These are phyloP conservation scores for Vaccinium corymbosum DNA, from an alignment of 148 eudicot species.

Conservation along the genomic window DNA sequence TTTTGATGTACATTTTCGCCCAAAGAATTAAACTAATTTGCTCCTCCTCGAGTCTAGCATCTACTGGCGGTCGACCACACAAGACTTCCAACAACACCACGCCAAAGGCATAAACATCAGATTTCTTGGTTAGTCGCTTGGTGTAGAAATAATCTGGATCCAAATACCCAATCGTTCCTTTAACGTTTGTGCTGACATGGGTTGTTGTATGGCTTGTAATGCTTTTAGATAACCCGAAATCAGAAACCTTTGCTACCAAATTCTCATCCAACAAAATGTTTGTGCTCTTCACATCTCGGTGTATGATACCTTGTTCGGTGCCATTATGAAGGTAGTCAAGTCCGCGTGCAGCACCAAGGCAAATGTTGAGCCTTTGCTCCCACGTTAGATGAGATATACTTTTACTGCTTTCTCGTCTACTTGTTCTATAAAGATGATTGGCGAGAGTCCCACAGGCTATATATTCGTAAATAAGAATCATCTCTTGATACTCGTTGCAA, in stretches of 20 bases:
- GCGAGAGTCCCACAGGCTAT: not conserved
- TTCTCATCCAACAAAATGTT: not conserved
- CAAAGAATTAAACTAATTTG: not conserved
- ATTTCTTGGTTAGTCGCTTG: not conserved
- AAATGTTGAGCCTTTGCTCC: not conserved
- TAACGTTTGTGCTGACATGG: not conserved
- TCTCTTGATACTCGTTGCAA: not conserved
- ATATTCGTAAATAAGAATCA: not conserved
- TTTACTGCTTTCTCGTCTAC: not conserved
- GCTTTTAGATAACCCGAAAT: not conserved
- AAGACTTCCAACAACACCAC: constrained; percentile 5
- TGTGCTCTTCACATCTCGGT: constrained; percentile 1
- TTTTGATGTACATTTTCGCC: not conserved
- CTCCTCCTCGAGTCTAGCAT: not conserved
- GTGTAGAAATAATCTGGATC: not conserved
- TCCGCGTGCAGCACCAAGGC: not conserved
- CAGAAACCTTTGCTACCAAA: not conserved
- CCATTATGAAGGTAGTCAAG: not conserved
- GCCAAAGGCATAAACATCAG: constrained; percentile 1
- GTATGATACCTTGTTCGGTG: not conserved
- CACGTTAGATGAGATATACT: not conserved
- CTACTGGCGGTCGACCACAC: not conserved
- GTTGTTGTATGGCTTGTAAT: not conserved
- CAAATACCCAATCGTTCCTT: not conserved
- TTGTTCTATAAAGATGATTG: not conserved